Percentiles rank a stretch among this genome's conserved stretches.
phyloP scores from a whole-genome alignment of 371 early-diverging fungal genomes.

The Dichotomocladium elegans region DNA sequence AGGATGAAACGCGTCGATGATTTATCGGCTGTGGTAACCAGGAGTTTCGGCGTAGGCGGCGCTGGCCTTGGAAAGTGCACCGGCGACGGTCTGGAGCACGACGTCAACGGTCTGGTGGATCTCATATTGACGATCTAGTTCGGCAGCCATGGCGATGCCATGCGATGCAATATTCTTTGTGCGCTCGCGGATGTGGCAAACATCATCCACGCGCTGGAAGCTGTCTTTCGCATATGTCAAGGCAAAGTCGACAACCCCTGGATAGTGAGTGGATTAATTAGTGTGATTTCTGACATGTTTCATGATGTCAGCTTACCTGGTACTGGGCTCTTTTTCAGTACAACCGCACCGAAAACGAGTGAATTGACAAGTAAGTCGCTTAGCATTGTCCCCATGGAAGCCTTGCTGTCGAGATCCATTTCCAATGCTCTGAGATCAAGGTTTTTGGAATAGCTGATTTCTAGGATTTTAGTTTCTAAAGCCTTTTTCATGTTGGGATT shows the following conservation, averaged over 20 bases:
- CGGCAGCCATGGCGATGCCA: constrained; percentile 55
- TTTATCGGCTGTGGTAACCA: constrained; percentile 8
- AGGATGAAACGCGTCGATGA: neutral
- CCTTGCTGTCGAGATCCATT: no score
- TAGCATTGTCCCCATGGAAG: no score
- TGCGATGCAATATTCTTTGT: constrained; percentile 50
- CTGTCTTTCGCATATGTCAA: constrained; percentile 37
- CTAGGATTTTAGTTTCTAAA: constrained; percentile 32
- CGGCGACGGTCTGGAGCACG: constrained; percentile 22
- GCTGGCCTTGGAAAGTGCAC: constrained; percentile 45
- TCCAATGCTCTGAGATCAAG: constrained; percentile 12
- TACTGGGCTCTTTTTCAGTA: constrained; percentile 59
- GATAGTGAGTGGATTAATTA: no score
- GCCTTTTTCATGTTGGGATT: constrained; percentile 40
- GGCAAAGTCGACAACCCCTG: no score
- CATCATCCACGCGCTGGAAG: constrained; percentile 50
- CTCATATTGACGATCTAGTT: constrained; percentile 59
- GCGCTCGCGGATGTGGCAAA: constrained; percentile 51
- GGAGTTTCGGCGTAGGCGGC: constrained; percentile 60
- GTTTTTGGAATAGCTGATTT: constrained; percentile 19
- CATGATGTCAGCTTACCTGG: constrained; percentile 29
- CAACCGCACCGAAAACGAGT: constrained; percentile 52
- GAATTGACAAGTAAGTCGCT: constrained; percentile 49
- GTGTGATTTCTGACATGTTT: no score
- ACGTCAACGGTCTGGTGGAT: constrained; percentile 55